These are phyloP conservation scores for Pythium aquatile DNA, from an alignment of 352 stramenopile genomes.

Conservation along the genomic window DNA sequence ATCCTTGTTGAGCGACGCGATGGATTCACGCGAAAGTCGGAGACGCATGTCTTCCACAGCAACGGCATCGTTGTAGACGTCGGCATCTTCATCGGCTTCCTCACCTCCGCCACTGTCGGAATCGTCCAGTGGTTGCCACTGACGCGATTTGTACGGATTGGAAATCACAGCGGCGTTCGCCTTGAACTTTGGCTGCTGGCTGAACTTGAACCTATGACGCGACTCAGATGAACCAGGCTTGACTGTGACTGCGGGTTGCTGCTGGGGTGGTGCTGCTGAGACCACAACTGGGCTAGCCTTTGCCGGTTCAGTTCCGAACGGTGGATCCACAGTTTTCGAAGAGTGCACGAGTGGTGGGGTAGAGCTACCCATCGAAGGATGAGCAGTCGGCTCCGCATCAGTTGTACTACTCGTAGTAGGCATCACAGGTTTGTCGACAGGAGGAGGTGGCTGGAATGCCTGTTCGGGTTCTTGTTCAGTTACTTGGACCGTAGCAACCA, in stretches of 20 bases:
- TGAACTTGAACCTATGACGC: slow-evolving; percentile 25
- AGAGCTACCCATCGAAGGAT: neutral
- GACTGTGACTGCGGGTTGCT: neutral
- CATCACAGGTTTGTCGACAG: too few species aligned
- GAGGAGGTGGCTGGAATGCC: too few species aligned
- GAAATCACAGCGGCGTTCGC: slow-evolving; percentile 14
- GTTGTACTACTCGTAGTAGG: too few species aligned
- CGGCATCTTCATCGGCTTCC: slow-evolving; percentile 22
- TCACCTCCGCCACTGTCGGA: slow-evolving; percentile 46
- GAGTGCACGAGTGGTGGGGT: neutral
- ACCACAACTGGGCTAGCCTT: neutral
- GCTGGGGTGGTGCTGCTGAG: neutral
- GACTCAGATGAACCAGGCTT: slow-evolving; percentile 11
- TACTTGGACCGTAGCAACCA: too few species aligned
- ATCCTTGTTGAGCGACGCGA: slow-evolving; percentile 11
- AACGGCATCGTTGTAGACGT: slow-evolving; percentile 16
- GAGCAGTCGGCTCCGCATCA: too few species aligned
- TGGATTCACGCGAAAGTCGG: slow-evolving; percentile 8
- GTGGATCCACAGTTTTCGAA: neutral
- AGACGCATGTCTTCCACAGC: slow-evolving; percentile 24
- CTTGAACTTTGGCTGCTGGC: slow-evolving; percentile 27
- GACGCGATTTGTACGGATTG: slow-evolving; percentile 20
- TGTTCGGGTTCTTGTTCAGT: too few species aligned
- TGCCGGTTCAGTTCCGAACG: neutral
- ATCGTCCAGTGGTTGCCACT: slow-evolving; percentile 29